Base-by-base conservation (phyloP, 208 protist genomes). In the Trypanosoma conorhini region DNA sequence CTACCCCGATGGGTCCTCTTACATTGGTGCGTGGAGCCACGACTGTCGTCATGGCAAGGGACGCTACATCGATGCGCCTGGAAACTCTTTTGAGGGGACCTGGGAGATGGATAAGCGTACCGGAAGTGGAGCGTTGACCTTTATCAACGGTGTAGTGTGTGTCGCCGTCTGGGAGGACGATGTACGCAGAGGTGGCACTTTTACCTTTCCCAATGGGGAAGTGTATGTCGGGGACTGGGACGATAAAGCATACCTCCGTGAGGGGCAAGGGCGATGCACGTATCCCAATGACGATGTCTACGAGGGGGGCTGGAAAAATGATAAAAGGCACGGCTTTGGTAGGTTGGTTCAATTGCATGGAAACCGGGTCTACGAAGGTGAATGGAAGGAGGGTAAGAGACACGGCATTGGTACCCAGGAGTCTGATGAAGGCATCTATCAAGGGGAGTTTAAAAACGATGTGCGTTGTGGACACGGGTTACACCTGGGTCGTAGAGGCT, bases 191-290 rank as follows among this genome's bases (percentile, higher is more conserved):
- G 79, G 62, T 22, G 89, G 84, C 60, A 76, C 82, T n/a, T 97
- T 88, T 77, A 74, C 76, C 17, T 97, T 94, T 76, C 81, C 87
- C 1, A 92, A 94, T 63, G 88, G 86, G 0, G 87, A 92, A 59
- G 76, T 78, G 22, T 92, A 96, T 73, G 61, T 67, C 15, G 89
- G 90, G 21, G 83, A 71, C 26, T 92, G 87, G 89, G 80, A 95
- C 72, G 74, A 67, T n/a, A 35, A 9, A 31, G 65, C 44, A 42
- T 62, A 78, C 55, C 35, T 79, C 24, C 88, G 94, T 54, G 70
- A 94, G 4, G 94, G 93, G 57, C 30, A 67, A 58, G 95, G 95
- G 15, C 75, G 52, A 22, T 97, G 90, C 70, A 83, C 72, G 40
- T 94, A 85, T 50, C 80, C 64, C 1, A 91, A 89, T 58, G 90